A percentile compares a stretch with the other conserved stretches of the same genome.
Conservation (phyloP, 805 yeast species). For the Starmerella vaccinii region DNA sequence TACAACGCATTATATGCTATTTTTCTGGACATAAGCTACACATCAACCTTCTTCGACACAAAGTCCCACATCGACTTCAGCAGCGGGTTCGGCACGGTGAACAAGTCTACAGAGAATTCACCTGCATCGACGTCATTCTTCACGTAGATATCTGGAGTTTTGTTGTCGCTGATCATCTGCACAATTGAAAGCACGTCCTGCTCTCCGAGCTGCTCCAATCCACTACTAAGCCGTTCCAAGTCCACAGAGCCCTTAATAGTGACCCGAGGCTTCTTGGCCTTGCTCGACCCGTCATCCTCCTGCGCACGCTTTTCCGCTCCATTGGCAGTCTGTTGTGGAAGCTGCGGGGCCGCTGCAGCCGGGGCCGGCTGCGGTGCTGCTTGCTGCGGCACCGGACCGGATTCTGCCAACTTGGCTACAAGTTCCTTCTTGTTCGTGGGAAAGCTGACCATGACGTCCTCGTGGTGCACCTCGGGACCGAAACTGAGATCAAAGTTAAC, state of each 20-base stretch:
- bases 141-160: constrained; percentile 88
- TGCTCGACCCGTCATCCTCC: constrained; percentile 26
- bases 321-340: constrained; percentile 8
- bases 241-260: constrained; percentile 55
- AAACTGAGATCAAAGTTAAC: constrained; percentile 85
- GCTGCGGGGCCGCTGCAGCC: constrained; percentile 9
- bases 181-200: constrained; percentile 91
- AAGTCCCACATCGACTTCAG: constrained; percentile 91
- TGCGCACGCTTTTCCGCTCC: constrained; percentile 35
- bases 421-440: constrained; percentile 68
- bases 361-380: constrained; percentile 15
- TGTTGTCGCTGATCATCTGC: constrained; percentile 94
- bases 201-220: constrained; percentile 75
- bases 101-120: constrained; percentile 92
- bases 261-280: constrained; percentile 33
- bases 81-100: constrained; percentile 81
- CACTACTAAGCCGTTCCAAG: constrained; percentile 81
- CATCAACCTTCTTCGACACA: constrained; percentile 54
- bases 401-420: constrained; percentile 61
- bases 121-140: constrained; percentile 95
- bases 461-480: constrained; percentile 59
- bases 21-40: constrained; percentile 6
- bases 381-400: constrained; percentile 66
- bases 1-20: neutral
- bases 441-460: constrained; percentile 65